Base-by-base conservation (phyloP, 257 asterid species). In the Lycium ferocissimum region DNA sequence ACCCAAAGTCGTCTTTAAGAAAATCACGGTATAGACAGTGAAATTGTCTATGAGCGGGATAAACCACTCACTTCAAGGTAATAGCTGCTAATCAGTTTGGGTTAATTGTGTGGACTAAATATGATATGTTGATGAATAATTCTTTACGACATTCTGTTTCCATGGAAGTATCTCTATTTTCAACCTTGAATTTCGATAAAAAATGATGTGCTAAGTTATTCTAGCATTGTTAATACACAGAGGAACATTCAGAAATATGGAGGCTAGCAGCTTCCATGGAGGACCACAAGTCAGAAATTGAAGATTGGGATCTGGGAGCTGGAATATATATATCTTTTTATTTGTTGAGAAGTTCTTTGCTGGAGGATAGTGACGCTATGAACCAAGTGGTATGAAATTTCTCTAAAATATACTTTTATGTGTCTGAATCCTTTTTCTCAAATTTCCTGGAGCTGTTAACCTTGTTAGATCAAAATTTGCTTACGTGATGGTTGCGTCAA, bases 271-370 rank as follows among this genome's bases (percentile, higher is more conserved):
- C 92, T 33, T 84, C 92, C 87, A 94, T 97, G 99, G 98, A 94
- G 88, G 95, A 86, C 85, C 89, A 91, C 86, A 95, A 91, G 86
- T 91, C 95, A 71, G 98, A 95, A 92, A 96, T 94, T 82, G 98
- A 95, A 91, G 93, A 95, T 83, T 96, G 97, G 98, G 98, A 96
- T 87, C 91, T 96, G 56, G 99, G 99, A 81, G 98, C 97, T 85
- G 99, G 98, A 88, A 82, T 97, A 85, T 97, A 92, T 88, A 87
- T 94, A 79, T 94, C 97, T 9, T 97, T 89, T 91, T 95, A 93
- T 85, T 61, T 86, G 47, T 88, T 94, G 84, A 91, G 89, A 82
- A 91, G 89, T 87, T 93, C 98, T 54, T 87, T 96, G 88, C 92
- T 85, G 86, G 97, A 93, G 87, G 98, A 91, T 63, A 86, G 80